These are phyloP conservation scores for Arthrinium puccinioides DNA, from an alignment of 2,329 filamentous ascomycete genomes.

Conservation along the genomic window DNA sequence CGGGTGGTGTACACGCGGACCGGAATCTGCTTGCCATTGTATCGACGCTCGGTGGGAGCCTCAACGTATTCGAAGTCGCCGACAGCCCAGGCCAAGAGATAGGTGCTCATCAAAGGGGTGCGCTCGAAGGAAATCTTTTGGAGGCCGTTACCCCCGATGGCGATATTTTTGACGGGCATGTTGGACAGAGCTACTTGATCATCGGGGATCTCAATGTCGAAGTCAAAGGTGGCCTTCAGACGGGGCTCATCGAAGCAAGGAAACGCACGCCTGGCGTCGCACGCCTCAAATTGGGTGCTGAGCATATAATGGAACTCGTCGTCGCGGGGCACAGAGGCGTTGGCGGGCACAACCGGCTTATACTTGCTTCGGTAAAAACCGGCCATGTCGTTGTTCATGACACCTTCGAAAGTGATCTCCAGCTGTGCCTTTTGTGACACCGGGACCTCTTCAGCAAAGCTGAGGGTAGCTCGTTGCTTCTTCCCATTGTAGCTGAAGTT, in stretches of 20 bases:
- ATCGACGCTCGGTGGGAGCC: constrained; percentile 79
- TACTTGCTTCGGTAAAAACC: constrained; percentile 95
- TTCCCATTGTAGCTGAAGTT: constrained; percentile 74
- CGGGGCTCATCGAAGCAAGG: constrained; percentile 98
- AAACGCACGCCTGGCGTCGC: constrained; percentile 89
- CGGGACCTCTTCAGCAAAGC: constrained; percentile 66
- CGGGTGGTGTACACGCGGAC: constrained; percentile 94
- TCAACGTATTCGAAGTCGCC: constrained; percentile 98
- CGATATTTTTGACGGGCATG: constrained; percentile 78
- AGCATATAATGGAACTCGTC: constrained; percentile 66
- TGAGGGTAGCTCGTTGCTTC: constrained; percentile 74
- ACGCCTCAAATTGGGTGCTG: constrained; percentile 96
- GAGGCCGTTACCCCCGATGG: constrained; percentile 53
- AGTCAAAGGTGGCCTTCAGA: constrained; percentile 91
- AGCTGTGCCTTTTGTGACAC: constrained; percentile 59
- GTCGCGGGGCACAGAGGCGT: constrained; percentile 71
- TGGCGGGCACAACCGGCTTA: constrained; percentile 66
- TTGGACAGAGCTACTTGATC: constrained; percentile 88
- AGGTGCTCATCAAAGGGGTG: constrained; percentile 86
- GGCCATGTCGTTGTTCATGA: constrained; percentile 84
- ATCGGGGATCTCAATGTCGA: constrained; percentile 83
- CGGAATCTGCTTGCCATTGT: constrained; percentile 84
- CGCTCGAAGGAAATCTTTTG: constrained; percentile 73
- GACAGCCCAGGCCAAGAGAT: constrained; percentile 87
- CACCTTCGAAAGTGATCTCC: constrained; percentile 68